Evolutionary conservation across 495 filamentous ascomycete genomes (phyloP).

Genomic region (Xylaria cubensis): DNA sequence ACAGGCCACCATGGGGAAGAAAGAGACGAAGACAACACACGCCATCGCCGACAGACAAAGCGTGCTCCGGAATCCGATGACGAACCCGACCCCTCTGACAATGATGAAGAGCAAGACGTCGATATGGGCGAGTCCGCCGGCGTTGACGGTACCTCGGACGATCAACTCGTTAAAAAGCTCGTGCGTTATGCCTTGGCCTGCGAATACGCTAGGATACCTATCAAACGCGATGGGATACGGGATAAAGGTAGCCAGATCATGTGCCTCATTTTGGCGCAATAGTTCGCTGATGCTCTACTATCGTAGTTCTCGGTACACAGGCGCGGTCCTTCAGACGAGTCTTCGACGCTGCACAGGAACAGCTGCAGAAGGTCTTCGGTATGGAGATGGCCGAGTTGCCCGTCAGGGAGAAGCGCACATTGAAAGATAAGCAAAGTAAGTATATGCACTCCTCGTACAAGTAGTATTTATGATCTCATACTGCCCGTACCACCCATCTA

Average conservation of each 20-base stretch:
- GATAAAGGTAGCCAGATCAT: slow-evolving; percentile 63
- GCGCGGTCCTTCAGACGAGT: slow-evolving; percentile 69
- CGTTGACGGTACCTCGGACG: slow-evolving; percentile 53
- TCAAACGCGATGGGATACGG: slow-evolving; percentile 78
- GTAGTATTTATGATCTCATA: neutral
- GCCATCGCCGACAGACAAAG: slow-evolving; percentile 33
- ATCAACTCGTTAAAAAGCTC: slow-evolving; percentile 84
- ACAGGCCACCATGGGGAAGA: slow-evolving; percentile 32
- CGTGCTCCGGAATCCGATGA: slow-evolving; percentile 41
- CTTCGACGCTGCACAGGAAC: slow-evolving; percentile 70
- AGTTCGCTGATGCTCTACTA: slow-evolving; percentile 24
- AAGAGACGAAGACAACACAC: slow-evolving; percentile 25
- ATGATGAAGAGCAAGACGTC: slow-evolving; percentile 44
- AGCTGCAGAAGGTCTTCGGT: slow-evolving; percentile 72
- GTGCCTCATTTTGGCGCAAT: neutral
- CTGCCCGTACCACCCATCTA: neutral
- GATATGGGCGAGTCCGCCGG: slow-evolving; percentile 41
- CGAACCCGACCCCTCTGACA: slow-evolving; percentile 41
- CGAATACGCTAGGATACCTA: slow-evolving; percentile 81
- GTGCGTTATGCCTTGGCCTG: slow-evolving; percentile 88
- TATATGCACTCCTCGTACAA: slow-evolving; percentile 25
- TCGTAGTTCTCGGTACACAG: slow-evolving; percentile 58
- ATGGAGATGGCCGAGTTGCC: slow-evolving; percentile 89
- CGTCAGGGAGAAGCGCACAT: slow-evolving; percentile 75
- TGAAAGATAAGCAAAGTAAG: slow-evolving; percentile 73